phyloP scores from a whole-genome alignment of 139 green algal genomes.

The Asterochloris erici region DNA sequence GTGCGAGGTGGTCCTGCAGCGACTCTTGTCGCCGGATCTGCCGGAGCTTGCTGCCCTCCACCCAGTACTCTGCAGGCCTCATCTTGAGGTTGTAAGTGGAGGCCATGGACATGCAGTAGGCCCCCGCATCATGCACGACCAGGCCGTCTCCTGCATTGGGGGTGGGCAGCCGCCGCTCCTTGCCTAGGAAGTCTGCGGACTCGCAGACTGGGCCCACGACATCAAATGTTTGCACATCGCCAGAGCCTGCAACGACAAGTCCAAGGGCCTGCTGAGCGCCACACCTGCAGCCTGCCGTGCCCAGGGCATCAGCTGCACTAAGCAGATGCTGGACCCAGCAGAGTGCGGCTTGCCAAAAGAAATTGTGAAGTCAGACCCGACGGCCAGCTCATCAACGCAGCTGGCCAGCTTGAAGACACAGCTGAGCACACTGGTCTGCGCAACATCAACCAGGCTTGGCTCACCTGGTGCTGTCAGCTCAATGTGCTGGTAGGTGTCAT shows the following conservation, averaged over 20 bases:
- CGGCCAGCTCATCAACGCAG: no score
- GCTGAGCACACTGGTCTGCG: no score
- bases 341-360: no score
- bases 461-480: constrained; percentile 72
- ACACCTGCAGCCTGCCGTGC: background rate
- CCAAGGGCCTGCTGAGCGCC: no score
- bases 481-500: constrained; percentile 95
- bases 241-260: constrained; percentile 8
- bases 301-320: background rate
- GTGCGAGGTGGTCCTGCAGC: constrained; percentile 80
- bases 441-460: background rate
- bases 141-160: constrained; percentile 64
- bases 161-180: constrained; percentile 60
- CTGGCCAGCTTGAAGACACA: no score
- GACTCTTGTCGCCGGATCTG: constrained; percentile 83
- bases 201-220: constrained; percentile 96
- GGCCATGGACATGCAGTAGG: constrained; percentile 98
- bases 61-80: constrained; percentile 91
- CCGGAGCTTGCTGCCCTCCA: constrained; percentile 49
- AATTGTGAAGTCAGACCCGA: no score
- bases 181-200: constrained; percentile 95
- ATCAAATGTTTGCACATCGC: constrained; percentile 68
- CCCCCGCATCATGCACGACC: constrained; percentile 89
- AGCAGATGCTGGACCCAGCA: no score
- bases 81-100: constrained; percentile 98